Percentiles rank a stretch among this genome's conserved stretches.
phyloP scores from a whole-genome alignment of 1,284 basidiomycete genomes.

The Athelia psychrophila region DNA sequence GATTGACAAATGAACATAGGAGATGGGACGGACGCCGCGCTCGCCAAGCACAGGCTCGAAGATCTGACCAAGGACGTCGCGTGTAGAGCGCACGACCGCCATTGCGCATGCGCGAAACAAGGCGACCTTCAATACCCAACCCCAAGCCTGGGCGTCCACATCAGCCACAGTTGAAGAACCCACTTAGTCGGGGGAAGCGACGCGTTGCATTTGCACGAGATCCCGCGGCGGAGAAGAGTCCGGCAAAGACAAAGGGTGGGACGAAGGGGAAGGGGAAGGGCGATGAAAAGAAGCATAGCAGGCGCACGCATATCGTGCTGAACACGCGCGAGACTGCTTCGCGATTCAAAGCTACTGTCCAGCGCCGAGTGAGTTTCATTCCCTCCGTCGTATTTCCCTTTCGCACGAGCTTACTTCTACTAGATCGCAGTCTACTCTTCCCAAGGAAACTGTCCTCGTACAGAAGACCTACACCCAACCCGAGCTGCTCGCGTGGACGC shows the following conservation, averaged over 20 bases:
- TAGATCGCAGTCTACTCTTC: conserved; percentile 49
- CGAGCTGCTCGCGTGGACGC: conserved; percentile 76
- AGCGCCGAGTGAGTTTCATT: conserved; percentile 35
- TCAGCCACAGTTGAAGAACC: conserved; percentile 23
- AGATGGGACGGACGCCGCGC: conserved; percentile 65
- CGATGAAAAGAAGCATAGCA: conserved; percentile 57
- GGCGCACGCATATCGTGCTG: conserved; percentile 60
- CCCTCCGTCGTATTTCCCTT: conserved; percentile 1
- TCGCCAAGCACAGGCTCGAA: conserved; percentile 67
- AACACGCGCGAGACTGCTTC: conserved; percentile 62
- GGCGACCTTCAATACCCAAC: conserved; percentile 61
- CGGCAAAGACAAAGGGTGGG: conserved; percentile 14
- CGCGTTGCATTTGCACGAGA: conserved; percentile 57
- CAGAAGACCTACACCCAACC: conserved; percentile 65
- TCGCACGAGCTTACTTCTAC: conserved; percentile 1
- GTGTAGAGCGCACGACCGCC: conserved; percentile 56
- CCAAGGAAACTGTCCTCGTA: conserved; percentile 56
- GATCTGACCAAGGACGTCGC: conserved; percentile 48
- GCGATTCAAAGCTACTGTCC: conserved; percentile 49
- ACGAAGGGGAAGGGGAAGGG: conserved; percentile 1
- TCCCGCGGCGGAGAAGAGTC: conserved; percentile 53
- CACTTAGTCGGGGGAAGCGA: conserved; percentile 35
- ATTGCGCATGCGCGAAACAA: conserved; percentile 61
- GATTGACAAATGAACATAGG: conserved; percentile 6
- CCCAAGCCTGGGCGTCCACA: no score